A percentile compares a stretch with the other conserved stretches of the same genome.
Conservation (phyloP, 75 land plant species). For the Adiantum capillusveneris region DNA sequence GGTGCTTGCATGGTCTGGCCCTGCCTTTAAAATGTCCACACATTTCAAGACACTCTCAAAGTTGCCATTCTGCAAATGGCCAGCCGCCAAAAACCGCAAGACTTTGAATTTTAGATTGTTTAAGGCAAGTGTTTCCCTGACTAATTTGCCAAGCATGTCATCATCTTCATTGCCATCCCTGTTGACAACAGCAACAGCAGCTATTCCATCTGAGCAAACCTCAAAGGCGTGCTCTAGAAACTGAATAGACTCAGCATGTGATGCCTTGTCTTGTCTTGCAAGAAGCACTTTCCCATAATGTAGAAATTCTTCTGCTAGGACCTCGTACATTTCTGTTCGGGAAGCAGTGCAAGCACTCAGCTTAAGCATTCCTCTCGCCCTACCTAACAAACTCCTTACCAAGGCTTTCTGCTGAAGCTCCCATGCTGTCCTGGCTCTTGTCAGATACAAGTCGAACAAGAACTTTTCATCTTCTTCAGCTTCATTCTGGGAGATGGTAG, state of each 20-base stretch:
- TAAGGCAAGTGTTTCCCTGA: slow-evolving; percentile 4
- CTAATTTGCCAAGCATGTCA: background rate
- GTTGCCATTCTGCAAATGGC: slow-evolving; percentile 54
- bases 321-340: slow-evolving; percentile 22
- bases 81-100: slow-evolving; percentile 73
- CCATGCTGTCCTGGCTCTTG: slow-evolving; percentile 73
- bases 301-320: slow-evolving; percentile 66
- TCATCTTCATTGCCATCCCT: slow-evolving; percentile 11
- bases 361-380: slow-evolving; percentile 48
- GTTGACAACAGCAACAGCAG: background rate
- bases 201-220: slow-evolving; percentile 57
- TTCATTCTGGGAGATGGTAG: background rate
- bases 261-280: slow-evolving; percentile 14
- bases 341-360: background rate
- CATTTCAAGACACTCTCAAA: slow-evolving; percentile 80
- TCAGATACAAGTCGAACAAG: slow-evolving; percentile 53
- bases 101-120: slow-evolving; percentile 32
- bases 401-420: slow-evolving; percentile 47
- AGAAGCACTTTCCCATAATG: slow-evolving; percentile 44
- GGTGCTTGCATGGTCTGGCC: slow-evolving; percentile 46
- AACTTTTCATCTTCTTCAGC: slow-evolving; percentile 46
- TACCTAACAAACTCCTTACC: slow-evolving; percentile 51
- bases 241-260: slow-evolving; percentile 25
- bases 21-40: slow-evolving; percentile 43
- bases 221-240: slow-evolving; percentile 71